Conservation (phyloP, 1,139 yeast species). For the Torulaspora pretoriensis region DNA sequence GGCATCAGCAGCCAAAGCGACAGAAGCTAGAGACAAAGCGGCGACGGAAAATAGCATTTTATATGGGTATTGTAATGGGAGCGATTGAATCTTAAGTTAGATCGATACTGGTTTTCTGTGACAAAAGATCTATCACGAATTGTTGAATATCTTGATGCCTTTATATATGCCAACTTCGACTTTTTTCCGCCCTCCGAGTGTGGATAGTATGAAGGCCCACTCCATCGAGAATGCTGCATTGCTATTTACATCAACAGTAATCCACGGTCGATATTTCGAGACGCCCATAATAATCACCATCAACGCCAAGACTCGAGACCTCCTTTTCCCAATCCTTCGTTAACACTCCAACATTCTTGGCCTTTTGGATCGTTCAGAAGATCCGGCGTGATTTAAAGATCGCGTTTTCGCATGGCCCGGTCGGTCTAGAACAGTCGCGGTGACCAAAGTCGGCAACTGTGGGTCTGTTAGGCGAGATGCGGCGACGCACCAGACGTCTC, state of each 20-base stretch:
- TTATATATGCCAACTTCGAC: constrained; percentile 2
- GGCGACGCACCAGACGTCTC: not conserved
- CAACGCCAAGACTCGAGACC: not conserved
- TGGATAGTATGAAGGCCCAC: not conserved
- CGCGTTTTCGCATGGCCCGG: not conserved
- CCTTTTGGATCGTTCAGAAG: not conserved
- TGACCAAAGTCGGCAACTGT: constrained; percentile 1
- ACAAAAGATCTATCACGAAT: too few relatives aligned
- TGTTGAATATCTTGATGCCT: not conserved
- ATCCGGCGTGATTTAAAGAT: constrained; percentile 1
- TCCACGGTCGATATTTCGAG: not conserved
- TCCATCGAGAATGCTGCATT: constrained; percentile 1
- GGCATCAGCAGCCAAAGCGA: constrained; percentile 15
- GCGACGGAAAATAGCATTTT: constrained; percentile 17
- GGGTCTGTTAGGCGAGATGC: not conserved
- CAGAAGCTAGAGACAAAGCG: constrained; percentile 16
- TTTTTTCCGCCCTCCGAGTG: too few relatives aligned
- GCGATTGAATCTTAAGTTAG: constrained; percentile 13
- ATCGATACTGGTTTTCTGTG: constrained; percentile 1
- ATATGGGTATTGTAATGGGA: constrained; percentile 4
- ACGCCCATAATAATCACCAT: not conserved
- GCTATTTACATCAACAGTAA: not conserved
- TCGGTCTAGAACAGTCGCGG: not conserved
- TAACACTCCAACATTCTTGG: not conserved
- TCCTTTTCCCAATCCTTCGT: not conserved